A percentile compares a stretch with the other conserved stretches of the same genome.
Conservation (phyloP, 768 basidiomycete species). For the Lanmaoa pseudosensibilis region DNA sequence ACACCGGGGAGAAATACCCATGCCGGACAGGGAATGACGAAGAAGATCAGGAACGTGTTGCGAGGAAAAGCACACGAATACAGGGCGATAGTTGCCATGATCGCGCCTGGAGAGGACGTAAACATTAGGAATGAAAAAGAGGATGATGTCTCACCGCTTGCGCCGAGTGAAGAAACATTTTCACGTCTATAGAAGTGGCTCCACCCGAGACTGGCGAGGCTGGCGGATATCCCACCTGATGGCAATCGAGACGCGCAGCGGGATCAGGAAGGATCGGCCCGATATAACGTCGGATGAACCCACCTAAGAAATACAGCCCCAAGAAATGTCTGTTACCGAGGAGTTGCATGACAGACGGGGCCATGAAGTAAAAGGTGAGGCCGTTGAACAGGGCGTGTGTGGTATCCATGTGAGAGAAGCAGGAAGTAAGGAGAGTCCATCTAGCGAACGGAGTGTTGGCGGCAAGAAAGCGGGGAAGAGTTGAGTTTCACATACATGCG, state of each 20-base stretch:
- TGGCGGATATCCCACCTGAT: conserved; percentile 61
- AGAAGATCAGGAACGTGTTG: conserved; percentile 68
- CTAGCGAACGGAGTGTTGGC: conserved; percentile 36
- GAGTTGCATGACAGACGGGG: conserved; percentile 56
- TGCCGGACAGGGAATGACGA: conserved; percentile 75
- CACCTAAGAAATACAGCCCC: conserved; percentile 71
- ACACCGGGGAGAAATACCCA: conserved; percentile 72
- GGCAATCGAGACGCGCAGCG: background rate
- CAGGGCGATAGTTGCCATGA: conserved; percentile 68
- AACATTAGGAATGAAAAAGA: background rate
- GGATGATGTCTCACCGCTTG: conserved; percentile 57
- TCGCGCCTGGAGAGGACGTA: conserved; percentile 51
- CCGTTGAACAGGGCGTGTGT: conserved; percentile 72
- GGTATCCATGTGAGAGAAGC: conserved; percentile 68
- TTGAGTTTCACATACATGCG: conserved; percentile 51
- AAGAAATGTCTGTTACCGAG: conserved; percentile 70
- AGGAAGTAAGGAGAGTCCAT: conserved; percentile 71
- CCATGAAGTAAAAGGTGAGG: conserved; percentile 79
- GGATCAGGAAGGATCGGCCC: background rate
- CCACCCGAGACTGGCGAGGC: conserved; percentile 49
- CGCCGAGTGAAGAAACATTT: conserved; percentile 52
- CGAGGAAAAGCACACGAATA: conserved; percentile 70
- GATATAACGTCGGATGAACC: conserved; percentile 17
- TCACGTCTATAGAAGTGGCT: conserved; percentile 36
- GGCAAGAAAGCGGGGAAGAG: background rate